Evolutionary conservation across 2,329 filamentous ascomycete genomes (phyloP).

Genomic region (Botryosphaeria dothidea): DNA sequence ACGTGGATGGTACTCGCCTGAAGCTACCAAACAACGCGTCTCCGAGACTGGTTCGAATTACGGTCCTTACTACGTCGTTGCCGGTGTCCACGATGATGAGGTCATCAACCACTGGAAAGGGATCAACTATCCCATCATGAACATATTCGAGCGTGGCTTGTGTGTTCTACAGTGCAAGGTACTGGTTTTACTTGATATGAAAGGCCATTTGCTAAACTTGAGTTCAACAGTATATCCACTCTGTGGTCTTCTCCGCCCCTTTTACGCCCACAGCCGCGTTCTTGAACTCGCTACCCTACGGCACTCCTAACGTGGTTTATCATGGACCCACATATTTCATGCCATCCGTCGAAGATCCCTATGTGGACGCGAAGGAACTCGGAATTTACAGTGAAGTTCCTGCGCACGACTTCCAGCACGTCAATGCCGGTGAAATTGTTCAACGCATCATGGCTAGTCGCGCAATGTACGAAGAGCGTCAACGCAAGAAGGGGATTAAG

Average conservation of each 20-base stretch:
- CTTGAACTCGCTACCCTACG: conserved; percentile 69
- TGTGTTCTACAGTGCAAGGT: conserved; percentile 95
- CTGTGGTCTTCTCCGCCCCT: conserved; percentile 85
- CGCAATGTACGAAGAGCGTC: conserved; percentile 85
- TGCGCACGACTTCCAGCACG: conserved; percentile 75
- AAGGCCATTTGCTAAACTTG: not conserved
- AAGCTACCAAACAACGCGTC: conserved; percentile 63
- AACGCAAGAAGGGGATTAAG: conserved; percentile 88
- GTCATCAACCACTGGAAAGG: conserved; percentile 98
- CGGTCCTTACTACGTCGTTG: conserved; percentile 81
- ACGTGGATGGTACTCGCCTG: conserved; percentile 73
- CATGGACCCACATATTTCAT: conserved; percentile 96
- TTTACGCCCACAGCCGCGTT: conserved; percentile 82
- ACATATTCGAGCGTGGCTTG: conserved; percentile 92
- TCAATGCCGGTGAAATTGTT: conserved; percentile 92
- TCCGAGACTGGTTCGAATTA: conserved; percentile 71
- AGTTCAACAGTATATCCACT: conserved; percentile 71
- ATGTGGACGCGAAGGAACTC: conserved; percentile 76
- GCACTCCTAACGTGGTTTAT: conserved; percentile 76
- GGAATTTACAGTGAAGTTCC: conserved; percentile 81
- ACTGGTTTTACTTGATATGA: conserved; percentile 34
- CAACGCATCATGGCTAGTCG: conserved; percentile 84
- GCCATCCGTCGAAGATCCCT: conserved; percentile 60
- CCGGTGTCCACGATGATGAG: conserved; percentile 89
- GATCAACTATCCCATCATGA: conserved; percentile 99